Base-by-base conservation (phyloP, 768 basidiomycete species). In the Lentinula aciculospora region DNA sequence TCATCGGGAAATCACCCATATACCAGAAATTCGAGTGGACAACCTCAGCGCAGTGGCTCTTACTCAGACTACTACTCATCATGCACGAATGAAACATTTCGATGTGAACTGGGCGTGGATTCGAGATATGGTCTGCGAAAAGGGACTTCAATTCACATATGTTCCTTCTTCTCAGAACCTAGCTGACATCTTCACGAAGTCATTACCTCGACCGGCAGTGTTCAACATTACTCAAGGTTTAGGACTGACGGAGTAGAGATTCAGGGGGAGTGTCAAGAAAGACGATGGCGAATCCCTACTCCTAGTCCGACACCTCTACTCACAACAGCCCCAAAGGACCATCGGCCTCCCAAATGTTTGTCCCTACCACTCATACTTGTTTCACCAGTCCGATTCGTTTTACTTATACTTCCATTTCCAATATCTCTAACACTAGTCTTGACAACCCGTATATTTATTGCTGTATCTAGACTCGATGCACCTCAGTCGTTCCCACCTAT, bases 1-100 rank as follows among this genome's bases (percentile, higher is more conserved):
- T 12, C 66, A 66, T 2, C 49, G 60, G 10, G 27, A 36, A 1
- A 37, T 56, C 1, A 6, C 28, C 5, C 5, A 17, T 2, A 62
- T 67, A 1, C 53, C 61, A 1, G 49, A 56, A 0, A 39, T 73
- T 1, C 61, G 39, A 15, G 29, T 46, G 3, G 72, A 75, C 65
- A 74, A 72, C 58, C 56, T 57, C 5, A 64, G 63, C 0, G 49
- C 71, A 0, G 67, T 74, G n/a, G 57, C 62, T 3, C 64, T 74
- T 29, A 64, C 68, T 0, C 50, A 69, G 27, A 68, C 66, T 29
- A 60, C 64, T 2, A 66, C 68, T n/a, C 61, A 66, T 13, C 68
- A 72, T 56, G 46, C 60, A 2, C 54, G 59, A 0, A 65, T 63
- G 37, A 74, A 74, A 56, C 71, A 72, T 32, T 64, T 73, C 21